These are phyloP conservation scores for Xylaria intraflava DNA, from an alignment of 495 filamentous ascomycete species.

Conservation along the genomic window DNA sequence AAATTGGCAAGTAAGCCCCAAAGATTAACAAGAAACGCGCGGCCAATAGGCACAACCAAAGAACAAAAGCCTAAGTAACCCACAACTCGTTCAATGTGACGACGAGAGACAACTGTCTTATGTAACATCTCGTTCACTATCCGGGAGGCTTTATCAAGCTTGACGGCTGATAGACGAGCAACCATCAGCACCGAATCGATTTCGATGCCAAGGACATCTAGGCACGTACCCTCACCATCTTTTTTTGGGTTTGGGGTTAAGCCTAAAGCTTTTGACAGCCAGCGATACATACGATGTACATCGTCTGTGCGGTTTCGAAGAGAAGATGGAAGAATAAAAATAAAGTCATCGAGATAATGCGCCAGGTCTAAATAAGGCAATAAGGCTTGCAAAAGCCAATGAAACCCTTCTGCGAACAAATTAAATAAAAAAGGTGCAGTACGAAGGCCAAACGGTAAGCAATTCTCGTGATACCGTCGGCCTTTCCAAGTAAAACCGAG, in stretches of 20 bases:
- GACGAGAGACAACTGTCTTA: not conserved
- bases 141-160: not conserved
- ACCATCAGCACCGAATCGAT: not conserved
- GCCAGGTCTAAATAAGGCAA: not conserved
- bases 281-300: not conserved
- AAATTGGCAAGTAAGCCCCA: not conserved
- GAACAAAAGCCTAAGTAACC: not conserved
- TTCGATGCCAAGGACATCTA: not conserved
- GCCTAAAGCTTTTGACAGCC: not conserved
- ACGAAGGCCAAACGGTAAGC: not conserved
- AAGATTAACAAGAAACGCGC: not conserved
- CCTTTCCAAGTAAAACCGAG: not conserved
- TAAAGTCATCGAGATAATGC: not conserved
- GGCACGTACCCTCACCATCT: not conserved
- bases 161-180: not conserved
- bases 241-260: not conserved
- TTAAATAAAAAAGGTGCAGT: slow-evolving; percentile 3
- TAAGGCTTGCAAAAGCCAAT: not conserved
- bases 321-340: not conserved
- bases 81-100: not conserved
- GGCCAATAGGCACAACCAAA: not conserved
- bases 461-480: not conserved
- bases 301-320: not conserved
- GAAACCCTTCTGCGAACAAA: slow-evolving; percentile 3
- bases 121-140: not conserved